Base-by-base conservation (phyloP, 2,329 filamentous ascomycete genomes). In the Epicoccum sorghinum region DNA sequence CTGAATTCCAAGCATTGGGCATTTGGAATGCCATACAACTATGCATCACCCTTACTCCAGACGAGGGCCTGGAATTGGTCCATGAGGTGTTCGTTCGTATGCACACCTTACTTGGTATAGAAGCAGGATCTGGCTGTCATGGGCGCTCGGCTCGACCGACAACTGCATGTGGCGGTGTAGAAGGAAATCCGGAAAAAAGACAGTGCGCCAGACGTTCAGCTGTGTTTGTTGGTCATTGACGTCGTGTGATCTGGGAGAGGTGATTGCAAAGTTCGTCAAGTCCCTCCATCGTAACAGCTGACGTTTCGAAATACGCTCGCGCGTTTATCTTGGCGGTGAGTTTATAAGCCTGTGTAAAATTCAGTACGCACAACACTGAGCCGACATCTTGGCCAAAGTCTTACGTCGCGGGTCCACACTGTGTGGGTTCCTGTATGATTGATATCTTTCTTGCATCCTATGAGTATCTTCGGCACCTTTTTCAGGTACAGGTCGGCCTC, bases 221-320 rank as follows among this genome's bases (percentile, higher is more conserved):
- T 29, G 6, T 3, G 6, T 29, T 29, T 9, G 6, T 29, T 29
- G 27, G 27, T 29, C 27, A 29, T 43, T 10, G 44, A 6, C 51
- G 40, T 30, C 39, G 18, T 6, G 40, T 7, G 6, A 48, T 44
- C 39, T 48, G 44, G 6, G 47, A 53, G 14, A 54, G 50, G 13
- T 64, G 59, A 12, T 55, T 42, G 29, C 62, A 65, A 4, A 64
- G 33, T 18, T 54, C 52, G 2, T 54, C 50, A 3, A 64, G 42
- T 4, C 58, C 58, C 42, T 51, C 46, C 18, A 25, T 50, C 4
- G 47, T 52, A 9, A 44, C 27, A 13, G 52, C 55, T 7, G 62
- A 62, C 9, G 61, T 61, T 37, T 61, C 57, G 25, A 65, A 62
- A 27, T 64, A 64, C 3, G 57, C 62, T 18, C 55, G 43, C 1